Evolutionary conservation across 2,329 filamentous ascomycete genomes (phyloP), one percentile per base, ranked within the genome.

Genomic region (Colletotrichum sp.): DNA sequence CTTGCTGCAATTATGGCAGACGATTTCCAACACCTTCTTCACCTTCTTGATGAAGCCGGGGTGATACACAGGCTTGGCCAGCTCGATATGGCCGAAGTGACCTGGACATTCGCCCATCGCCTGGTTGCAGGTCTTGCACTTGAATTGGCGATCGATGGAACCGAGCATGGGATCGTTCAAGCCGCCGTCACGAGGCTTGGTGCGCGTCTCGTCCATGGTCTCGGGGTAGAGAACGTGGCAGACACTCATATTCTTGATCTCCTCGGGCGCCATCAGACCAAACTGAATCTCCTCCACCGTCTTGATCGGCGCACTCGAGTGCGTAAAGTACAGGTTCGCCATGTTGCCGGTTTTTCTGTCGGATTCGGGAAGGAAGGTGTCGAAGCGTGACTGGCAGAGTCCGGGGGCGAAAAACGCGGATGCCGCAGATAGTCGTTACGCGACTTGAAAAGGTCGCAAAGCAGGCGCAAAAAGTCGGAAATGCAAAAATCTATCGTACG

Each of bases 251-350:
- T 94, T 96, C 90, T 99, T 99, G 87, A 99, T 98, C 89, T 99
- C 98, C 85, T 99, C 97, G 30, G 97, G 97, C 44, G 97, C 98
- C 86, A 99, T 92, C 84, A 99, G 92, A 84, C 97, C 97, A 84
- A 99, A 99, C 90, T 99, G 98, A 82, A 99, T 98, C 91, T 99
- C 98, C 91, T 98, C 94, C 82, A 99, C 96, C 80, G 95, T 98
- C 90, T 97, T 96, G 91, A 99, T 91, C 86, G 96, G 96, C 92
- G 95, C 96, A 91, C 95, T 96, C 85, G 95, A 98, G 87, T 96
- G 95, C 83, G 94, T 91, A 84, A 98, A 98, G 85, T 93, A 93
- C 80, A 96, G 93, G 88, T 98, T 98, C 89, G 96, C 92, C 97
- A 99, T 98, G 83, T 83, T 95, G 87, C 84, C 85, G 83, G 80